A percentile compares a stretch with the other conserved stretches of the same genome.
phyloP scores from a whole-genome alignment of 179 eudicot genomes.

The Nepenthes alata region DNA sequence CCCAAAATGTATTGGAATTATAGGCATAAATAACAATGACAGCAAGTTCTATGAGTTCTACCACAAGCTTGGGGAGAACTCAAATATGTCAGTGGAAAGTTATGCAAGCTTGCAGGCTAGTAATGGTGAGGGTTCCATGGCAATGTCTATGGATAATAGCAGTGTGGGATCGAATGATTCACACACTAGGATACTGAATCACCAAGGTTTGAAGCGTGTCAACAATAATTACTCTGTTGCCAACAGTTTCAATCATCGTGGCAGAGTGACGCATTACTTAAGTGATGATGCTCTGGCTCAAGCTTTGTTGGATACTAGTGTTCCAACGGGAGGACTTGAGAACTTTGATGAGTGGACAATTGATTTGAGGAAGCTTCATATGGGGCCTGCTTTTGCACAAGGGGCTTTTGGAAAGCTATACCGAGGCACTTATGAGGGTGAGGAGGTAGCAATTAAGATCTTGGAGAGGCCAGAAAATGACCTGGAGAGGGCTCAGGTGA shows the following conservation, averaged over 20 bases:
- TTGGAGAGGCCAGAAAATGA: conserved; percentile 88
- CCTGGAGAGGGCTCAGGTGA: conserved; percentile 51
- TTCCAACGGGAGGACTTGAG: conserved; percentile 57
- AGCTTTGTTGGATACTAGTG: conserved; percentile 64
- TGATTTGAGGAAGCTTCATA: conserved; percentile 70
- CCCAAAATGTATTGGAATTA: conserved; percentile 57
- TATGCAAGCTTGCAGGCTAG: conserved; percentile 59
- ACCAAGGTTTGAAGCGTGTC: conserved; percentile 62
- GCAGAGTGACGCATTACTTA: conserved; percentile 55
- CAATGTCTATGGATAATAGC: conserved; percentile 83
- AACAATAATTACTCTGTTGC: conserved; percentile 39
- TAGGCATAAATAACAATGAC: conserved; percentile 46
- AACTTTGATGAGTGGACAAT: conserved; percentile 85
- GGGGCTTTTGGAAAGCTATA: conserved; percentile 92
- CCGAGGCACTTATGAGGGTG: conserved; percentile 78
- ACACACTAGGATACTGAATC: conserved; percentile 61
- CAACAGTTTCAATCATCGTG: conserved; percentile 49
- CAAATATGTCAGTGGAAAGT: conserved; percentile 78
- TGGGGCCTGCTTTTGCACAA: conserved; percentile 91
- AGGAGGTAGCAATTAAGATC: conserved; percentile 84
- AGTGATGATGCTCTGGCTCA: conserved; percentile 78
- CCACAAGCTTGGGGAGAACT: conserved; percentile 69
- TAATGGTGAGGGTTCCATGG: conserved; percentile 76
- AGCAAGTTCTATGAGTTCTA: conserved; percentile 55
- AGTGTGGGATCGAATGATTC: conserved; percentile 82